phyloP scores from a whole-genome alignment of 176 grass and related monocot genomes.

The Phoenix dactylifera region DNA sequence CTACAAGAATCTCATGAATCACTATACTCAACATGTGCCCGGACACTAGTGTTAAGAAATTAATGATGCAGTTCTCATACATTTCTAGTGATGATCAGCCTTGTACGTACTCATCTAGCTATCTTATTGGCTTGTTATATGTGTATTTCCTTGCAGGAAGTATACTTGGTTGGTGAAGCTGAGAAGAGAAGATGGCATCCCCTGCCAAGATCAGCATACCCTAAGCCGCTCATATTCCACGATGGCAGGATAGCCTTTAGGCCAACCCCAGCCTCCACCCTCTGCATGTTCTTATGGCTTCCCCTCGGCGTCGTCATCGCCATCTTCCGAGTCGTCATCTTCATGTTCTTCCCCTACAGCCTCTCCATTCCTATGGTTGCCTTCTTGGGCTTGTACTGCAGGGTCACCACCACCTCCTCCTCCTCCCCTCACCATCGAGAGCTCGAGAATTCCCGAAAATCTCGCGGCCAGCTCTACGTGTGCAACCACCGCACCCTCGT shows the following conservation, averaged over 20 bases:
- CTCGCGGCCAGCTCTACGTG: slow-evolving; percentile 35
- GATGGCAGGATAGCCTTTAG: slow-evolving; percentile 76
- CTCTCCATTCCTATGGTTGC: slow-evolving; percentile 30
- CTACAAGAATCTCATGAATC: too few relatives aligned
- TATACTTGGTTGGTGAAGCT: slow-evolving; percentile 37
- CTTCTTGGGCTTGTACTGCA: slow-evolving; percentile 30
- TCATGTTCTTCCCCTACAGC: slow-evolving; percentile 40
- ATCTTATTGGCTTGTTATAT: too few relatives aligned
- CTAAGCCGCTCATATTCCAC: slow-evolving; percentile 67
- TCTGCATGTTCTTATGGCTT: slow-evolving; percentile 72
- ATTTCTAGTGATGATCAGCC: too few relatives aligned
- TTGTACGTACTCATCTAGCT: too few relatives aligned
- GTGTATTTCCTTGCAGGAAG: slow-evolving; percentile 22
- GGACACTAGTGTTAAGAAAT: too few relatives aligned
- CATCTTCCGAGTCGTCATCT: slow-evolving; percentile 42
- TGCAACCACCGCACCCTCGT: slow-evolving; percentile 89
- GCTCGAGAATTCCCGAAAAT: not conserved
- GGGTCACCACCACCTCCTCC: slow-evolving; percentile 16
- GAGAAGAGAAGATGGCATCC: slow-evolving; percentile 56
- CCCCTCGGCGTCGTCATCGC: slow-evolving; percentile 39
- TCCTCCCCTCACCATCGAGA: not conserved
- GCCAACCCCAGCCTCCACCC: slow-evolving; percentile 45
- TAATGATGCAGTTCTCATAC: too few relatives aligned
- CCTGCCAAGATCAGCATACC: slow-evolving; percentile 43
- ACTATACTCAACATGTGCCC: too few relatives aligned